Evolutionary conservation across 306 rosid genomes (phyloP), one percentile per base, ranked within the genome.

Genomic region (Adenanthera pavonina): DNA sequence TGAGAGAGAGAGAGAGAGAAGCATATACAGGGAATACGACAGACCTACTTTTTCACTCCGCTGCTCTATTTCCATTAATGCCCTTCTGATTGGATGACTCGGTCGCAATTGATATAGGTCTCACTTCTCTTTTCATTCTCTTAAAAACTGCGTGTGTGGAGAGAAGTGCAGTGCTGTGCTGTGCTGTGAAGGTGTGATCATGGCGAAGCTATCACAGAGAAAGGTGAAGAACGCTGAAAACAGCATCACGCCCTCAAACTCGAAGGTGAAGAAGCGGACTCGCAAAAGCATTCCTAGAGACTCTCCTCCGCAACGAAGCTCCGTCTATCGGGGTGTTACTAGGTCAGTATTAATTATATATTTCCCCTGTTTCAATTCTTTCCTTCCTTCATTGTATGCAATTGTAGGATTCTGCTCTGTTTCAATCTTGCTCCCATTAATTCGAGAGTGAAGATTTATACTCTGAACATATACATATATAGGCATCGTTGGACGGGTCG

Each of bases 401-500:
- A 25, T 10, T 61, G 16, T 61, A 11, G 68, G 40, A 11, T 61
- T 5, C 40, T 61, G 38, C n/a, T 61, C 8, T 61, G 15, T 61
- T 30, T 61, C 40, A 33, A 61, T 61, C 17, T 34, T 11, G 15
- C 12, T 33, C 33, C 64, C 64, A 57, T 20, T 8, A 57, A 20
- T 57, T 20, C 5, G 36, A 59, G 65, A 25, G 16, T 0, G 15
- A 59, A 25, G 36, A 59, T 59, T 20, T 59, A 59, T 25, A 12
- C 36, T 72, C 30, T 33, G 65, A 20, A 2, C 51, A 14, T 47
- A 72, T 52, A 30, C 14, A 25, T 1, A 11, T 60, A 46, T 47
- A 95, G 99, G 79, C 99, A 93, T 83, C 92, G 99, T 44, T 95
- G 97, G 99, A 95, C 99, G 3, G 97, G 99, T 46, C 87, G 99